Evolutionary conservation across 352 stramenopile genomes (phyloP), one percentile per base, ranked within the genome.

Genomic region (Pythium chondricola): DNA sequence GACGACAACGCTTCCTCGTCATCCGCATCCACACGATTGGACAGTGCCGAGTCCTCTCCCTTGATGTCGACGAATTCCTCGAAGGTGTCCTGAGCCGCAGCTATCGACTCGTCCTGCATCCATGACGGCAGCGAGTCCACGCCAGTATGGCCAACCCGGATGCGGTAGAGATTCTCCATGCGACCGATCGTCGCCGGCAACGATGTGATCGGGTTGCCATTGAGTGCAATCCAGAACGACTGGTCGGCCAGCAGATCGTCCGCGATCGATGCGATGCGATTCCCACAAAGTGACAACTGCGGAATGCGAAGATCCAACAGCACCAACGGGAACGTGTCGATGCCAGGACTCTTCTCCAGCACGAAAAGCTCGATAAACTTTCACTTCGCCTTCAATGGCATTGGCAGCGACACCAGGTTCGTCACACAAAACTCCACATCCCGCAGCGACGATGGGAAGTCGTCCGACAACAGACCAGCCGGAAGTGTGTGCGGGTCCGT

Each of bases 371-470:
- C 22, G n/a, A 57, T 42, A 3, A 26, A 50, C 4, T 18, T 18
- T 31, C 49, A 57, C 24, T 43, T 48, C 4, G 22, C 26, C 7
- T 50, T 30, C 11, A 58, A 25, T 17, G 21, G 2, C 0, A 16
- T 29, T 14, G 41, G 50, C 16, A 58, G 24, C 16, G 9, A 18
- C 17, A 21, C 43, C 21, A 58, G 26, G 18, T 58, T 58, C 1
- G 50, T 58, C 16, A 27, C 32, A 20, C 42, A 52, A 33, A 58
- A 52, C 42, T 52, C 43, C n/a, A 58, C 26, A 11, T 58, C 50
- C 20, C 38, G 27, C 20, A 58, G 27, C 8, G 33, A 21, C 16
- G 18, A 18, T n/a, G 50, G 50, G 13, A 58, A 46, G 9, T 52
- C 35, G 4, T 31, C 25, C 0, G 17, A 8, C n/a, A 50, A 26